Evolutionary conservation across 305 asterid species (phyloP), one percentile per base, ranked within the genome.

Genomic region (Plantago lanceolata): DNA sequence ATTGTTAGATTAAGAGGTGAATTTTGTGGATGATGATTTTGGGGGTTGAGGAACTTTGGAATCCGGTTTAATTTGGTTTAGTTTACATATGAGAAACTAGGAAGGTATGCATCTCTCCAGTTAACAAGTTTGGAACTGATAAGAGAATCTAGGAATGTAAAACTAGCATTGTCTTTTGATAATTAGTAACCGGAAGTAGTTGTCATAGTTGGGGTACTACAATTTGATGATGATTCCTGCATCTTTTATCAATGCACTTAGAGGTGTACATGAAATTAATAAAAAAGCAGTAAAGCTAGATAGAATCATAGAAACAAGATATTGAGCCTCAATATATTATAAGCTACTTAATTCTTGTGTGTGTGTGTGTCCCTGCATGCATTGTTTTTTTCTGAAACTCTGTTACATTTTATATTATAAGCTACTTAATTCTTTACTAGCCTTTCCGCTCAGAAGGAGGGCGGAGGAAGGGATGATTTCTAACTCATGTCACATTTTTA

Each of bases 401-500:
- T 40, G 47, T 40, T 40, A 40, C 11, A 12, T 40, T 40, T 8
- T 3, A 40, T 40, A 40, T 40, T 40, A 40, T 40, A 40, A 40
- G 47, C 47, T 40, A 40, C 15, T 40, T 40, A 40, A 40, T 0
- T 40, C 16, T 1, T 40, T 11, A 11, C n/a, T 40, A 40, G 47
- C 11, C 47, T 24, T 24, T 24, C 28, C 28, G 2, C 28, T 24
- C 28, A 24, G 28, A 24, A 3, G 47, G 12, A 13, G 47, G 12
- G 8, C 12, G 11, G 11, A 35, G 47, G 29, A 54, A 58, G 19
- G 26, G 20, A 5, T 48, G 26, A 17, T 57, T 28, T 63, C 16
- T 26, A 60, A 64, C 52, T 37, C 16, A 24, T 50, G 21, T 5
- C 66, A 67, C 50, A 56, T 56, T 26, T 24, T 20, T 51, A 45